phyloP scores from a whole-genome alignment of 2,329 filamentous ascomycete genomes.

The Ceratocystis albifundus region DNA sequence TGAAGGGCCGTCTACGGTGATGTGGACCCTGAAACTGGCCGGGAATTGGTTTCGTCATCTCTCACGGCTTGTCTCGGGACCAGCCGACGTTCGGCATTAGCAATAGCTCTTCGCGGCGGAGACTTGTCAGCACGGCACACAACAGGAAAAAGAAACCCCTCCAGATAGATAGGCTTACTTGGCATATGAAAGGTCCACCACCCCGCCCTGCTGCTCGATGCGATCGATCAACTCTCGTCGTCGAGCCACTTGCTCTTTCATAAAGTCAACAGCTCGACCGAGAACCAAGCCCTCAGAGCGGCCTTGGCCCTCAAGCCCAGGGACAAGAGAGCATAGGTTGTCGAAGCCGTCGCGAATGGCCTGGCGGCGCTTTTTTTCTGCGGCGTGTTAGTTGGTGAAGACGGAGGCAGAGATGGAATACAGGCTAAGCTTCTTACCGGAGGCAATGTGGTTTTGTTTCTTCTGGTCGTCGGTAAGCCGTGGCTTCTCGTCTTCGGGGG shows the following conservation, averaged over 20 bases:
- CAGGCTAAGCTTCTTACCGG: conserved; percentile 31
- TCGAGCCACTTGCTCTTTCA: conserved; percentile 48
- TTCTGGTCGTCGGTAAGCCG: conserved; percentile 44
- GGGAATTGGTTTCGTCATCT: not conserved
- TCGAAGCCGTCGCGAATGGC: conserved; percentile 79
- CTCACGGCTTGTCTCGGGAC: conserved; percentile 1
- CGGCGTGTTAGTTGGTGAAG: conserved; percentile 22
- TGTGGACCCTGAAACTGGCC: not conserved
- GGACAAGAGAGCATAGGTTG: conserved; percentile 65
- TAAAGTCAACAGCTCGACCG: conserved; percentile 55
- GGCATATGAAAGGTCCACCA: conserved; percentile 33
- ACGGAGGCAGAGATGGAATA: not conserved
- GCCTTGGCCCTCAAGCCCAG: conserved; percentile 69
- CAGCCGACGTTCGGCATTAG: conserved; percentile 17
- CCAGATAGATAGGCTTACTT: conserved; percentile 13
- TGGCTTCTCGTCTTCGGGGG: conserved; percentile 36
- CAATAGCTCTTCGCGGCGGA: conserved; percentile 13
- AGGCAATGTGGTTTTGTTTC: conserved; percentile 45
- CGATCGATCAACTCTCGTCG: conserved; percentile 46
- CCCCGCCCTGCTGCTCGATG: conserved; percentile 48
- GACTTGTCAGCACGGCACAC: not conserved
- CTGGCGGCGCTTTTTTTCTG: conserved; percentile 38
- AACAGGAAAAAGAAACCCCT: not conserved
- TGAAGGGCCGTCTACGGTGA: not conserved
- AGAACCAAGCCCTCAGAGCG: conserved; percentile 79